Evolutionary conservation across 2,329 filamentous ascomycete genomes (phyloP).

Genomic region (Aureobasidium sp.): DNA sequence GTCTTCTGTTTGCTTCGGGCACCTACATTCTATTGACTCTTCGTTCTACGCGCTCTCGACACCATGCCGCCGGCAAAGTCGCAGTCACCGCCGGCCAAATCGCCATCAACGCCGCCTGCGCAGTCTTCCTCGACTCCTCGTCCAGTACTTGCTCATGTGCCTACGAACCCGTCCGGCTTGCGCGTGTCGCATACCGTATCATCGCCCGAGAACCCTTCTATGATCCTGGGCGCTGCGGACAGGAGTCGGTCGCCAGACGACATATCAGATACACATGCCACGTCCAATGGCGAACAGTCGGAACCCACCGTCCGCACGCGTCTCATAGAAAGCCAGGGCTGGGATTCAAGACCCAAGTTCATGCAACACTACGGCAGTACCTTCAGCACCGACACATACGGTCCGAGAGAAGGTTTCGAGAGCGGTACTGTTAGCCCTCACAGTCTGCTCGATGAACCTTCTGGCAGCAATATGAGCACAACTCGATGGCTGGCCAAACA

Average conservation of each 20-base stretch:
- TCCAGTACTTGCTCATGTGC: slow-evolving; percentile 8
- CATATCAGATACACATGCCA: background rate
- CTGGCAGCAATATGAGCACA: slow-evolving; percentile 51
- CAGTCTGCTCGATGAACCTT: slow-evolving; percentile 31
- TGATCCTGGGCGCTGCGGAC: background rate
- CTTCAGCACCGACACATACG: slow-evolving; percentile 20
- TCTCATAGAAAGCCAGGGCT: slow-evolving; percentile 29
- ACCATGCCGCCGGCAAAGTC: slow-evolving; percentile 1
- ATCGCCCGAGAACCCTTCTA: slow-evolving; percentile 8
- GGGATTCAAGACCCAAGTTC: slow-evolving; percentile 29
- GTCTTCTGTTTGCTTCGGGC: background rate
- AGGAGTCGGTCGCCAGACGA: background rate
- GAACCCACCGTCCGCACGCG: slow-evolving; percentile 30
- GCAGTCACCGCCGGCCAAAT: background rate
- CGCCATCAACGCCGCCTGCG: background rate
- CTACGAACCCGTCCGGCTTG: slow-evolving; percentile 12
- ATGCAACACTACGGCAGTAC: slow-evolving; percentile 41
- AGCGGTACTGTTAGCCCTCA: slow-evolving; percentile 20
- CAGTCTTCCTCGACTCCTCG: slow-evolving; percentile 3
- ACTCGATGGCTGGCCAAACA: slow-evolving; percentile 62
- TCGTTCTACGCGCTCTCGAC: background rate
- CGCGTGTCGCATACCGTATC: slow-evolving; percentile 12
- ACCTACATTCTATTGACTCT: background rate
- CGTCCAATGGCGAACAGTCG: background rate
- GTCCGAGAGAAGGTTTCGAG: slow-evolving; percentile 25